A percentile compares a stretch with the other conserved stretches of the same genome.
Evolutionary conservation across 2,329 filamentous ascomycete species (phyloP).

Genomic region (Colletotrichum sp.): DNA sequence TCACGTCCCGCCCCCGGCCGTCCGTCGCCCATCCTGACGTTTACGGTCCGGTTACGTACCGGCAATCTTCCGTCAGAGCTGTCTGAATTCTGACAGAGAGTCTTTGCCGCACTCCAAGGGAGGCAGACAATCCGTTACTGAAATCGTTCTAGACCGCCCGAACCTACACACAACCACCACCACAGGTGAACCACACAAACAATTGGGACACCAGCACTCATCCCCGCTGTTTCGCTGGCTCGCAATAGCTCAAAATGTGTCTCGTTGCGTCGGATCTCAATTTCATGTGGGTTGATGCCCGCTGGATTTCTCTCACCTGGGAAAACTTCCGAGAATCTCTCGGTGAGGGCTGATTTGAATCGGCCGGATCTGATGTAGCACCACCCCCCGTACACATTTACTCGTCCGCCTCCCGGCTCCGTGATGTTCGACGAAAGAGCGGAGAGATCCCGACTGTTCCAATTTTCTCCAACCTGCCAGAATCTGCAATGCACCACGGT

Average conservation of each 20-base stretch:
- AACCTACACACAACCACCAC: background rate
- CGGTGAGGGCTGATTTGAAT: background rate
- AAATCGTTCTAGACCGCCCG: background rate
- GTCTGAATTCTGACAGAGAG: background rate
- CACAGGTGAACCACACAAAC: background rate
- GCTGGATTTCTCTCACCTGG: background rate
- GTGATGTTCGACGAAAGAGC: background rate
- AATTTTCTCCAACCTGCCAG: background rate
- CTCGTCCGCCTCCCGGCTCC: background rate
- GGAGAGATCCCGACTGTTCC: background rate
- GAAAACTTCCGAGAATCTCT: background rate
- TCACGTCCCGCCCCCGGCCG: background rate
- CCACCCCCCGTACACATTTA: background rate
- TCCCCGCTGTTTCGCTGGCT: background rate
- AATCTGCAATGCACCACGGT: background rate
- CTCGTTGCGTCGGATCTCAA: background rate
- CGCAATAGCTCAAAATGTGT: background rate
- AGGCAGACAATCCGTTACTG: slow-evolving; percentile 6
- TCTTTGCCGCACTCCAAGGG: background rate
- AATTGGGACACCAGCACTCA: background rate
- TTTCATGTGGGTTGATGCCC: background rate
- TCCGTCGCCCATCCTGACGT: background rate
- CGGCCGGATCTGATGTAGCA: background rate
- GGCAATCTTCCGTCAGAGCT: slow-evolving; percentile 5
- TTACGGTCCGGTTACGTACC: slow-evolving; percentile 5